phyloP scores from a whole-genome alignment of 805 yeast species.

The Ogataea methylovora region DNA sequence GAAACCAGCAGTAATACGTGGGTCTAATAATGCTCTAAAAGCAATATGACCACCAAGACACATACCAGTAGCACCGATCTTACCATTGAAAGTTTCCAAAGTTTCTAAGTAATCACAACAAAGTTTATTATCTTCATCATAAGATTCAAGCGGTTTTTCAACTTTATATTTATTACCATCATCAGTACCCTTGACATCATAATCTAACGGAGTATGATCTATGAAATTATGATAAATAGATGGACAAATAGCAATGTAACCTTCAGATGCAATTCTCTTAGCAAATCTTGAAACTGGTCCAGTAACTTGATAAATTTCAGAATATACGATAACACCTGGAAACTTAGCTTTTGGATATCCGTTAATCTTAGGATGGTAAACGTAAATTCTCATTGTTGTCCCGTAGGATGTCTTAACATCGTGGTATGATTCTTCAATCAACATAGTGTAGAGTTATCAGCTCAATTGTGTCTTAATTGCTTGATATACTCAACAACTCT shows the following conservation, averaged over 20 bases:
- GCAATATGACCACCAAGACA: conserved; percentile 83
- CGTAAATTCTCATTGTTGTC: conserved; percentile 58
- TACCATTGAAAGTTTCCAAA: conserved; percentile 60
- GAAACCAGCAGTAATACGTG: conserved; percentile 57
- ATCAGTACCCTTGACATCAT: conserved; percentile 71
- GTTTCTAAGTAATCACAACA: conserved; percentile 54
- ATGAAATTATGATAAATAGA: conserved; percentile 71
- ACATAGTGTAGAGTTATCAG: conserved; percentile 32
- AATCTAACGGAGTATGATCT: conserved; percentile 53
- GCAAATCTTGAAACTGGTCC: conserved; percentile 80
- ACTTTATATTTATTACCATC: conserved; percentile 61
- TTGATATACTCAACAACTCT: too few species aligned
- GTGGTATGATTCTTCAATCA: conserved; percentile 55
- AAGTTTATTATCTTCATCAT: conserved; percentile 66
- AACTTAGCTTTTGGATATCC: conserved; percentile 74
- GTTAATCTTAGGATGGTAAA: conserved; percentile 60
- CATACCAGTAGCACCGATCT: conserved; percentile 80
- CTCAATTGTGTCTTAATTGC: conserved; percentile 16
- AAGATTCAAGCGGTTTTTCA: conserved; percentile 59
- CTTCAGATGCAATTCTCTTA: conserved; percentile 71
- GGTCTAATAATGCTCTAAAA: conserved; percentile 58
- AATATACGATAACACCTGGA: conserved; percentile 73
- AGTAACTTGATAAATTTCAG: conserved; percentile 76
- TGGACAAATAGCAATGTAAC: conserved; percentile 74
- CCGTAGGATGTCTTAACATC: conserved; percentile 63